These are phyloP conservation scores for Salvia splendens DNA, from an alignment of 257 asterid genomes.

Conservation along the genomic window DNA sequence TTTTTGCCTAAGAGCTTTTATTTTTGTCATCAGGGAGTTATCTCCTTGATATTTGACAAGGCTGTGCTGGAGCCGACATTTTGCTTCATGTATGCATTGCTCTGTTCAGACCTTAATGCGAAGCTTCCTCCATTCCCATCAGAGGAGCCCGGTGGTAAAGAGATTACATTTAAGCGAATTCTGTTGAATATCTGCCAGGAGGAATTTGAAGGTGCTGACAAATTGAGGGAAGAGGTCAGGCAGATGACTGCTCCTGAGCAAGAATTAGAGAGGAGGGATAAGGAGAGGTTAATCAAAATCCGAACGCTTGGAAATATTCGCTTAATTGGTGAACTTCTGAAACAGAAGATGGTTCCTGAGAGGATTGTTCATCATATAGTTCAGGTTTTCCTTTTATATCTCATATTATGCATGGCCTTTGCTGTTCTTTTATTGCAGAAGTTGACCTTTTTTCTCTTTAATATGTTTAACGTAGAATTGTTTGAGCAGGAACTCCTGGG, in stretches of 20 bases:
- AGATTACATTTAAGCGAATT: slow-evolving; percentile 78
- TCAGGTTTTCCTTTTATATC: slow-evolving; percentile 53
- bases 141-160: slow-evolving; percentile 92
- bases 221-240: slow-evolving; percentile 77
- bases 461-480: background rate
- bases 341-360: slow-evolving; percentile 98
- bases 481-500: slow-evolving; percentile 75
- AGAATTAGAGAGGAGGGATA: slow-evolving; percentile 79
- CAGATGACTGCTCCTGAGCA: slow-evolving; percentile 92
- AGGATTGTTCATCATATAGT: slow-evolving; percentile 96
- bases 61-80: slow-evolving; percentile 96
- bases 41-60: slow-evolving; percentile 92
- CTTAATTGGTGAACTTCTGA: slow-evolving; percentile 94
- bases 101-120: slow-evolving; percentile 84
- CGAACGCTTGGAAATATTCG: slow-evolving; percentile 97
- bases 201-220: slow-evolving; percentile 88
- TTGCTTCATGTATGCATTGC: slow-evolving; percentile 89
- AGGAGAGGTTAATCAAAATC: slow-evolving; percentile 79
- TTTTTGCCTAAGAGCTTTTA: slow-evolving; percentile 12
- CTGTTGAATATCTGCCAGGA: slow-evolving; percentile 88
- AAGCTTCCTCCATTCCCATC: slow-evolving; percentile 93
- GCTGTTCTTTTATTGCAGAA: background rate
- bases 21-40: slow-evolving; percentile 60
- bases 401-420: background rate
- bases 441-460: background rate